These are phyloP conservation scores for Aotearoamyces nothofagi DNA, from an alignment of 2,329 filamentous ascomycete species.

Conservation along the genomic window DNA sequence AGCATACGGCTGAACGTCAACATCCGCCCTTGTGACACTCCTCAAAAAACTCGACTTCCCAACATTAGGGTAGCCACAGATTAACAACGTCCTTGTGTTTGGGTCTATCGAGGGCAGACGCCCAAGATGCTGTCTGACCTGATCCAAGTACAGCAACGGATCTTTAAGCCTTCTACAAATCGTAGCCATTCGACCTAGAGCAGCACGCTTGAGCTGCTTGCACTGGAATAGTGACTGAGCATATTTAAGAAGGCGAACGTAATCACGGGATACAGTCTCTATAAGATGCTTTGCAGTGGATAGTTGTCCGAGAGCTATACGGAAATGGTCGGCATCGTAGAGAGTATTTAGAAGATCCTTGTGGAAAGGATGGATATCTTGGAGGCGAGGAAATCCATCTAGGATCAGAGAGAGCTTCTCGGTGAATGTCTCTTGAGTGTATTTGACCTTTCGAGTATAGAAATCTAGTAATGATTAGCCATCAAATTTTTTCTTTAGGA, in stretches of 20 bases:
- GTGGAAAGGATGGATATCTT: slow-evolving; percentile 93
- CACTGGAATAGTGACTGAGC: slow-evolving; percentile 95
- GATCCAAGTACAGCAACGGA: slow-evolving; percentile 86
- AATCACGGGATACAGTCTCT: slow-evolving; percentile 90
- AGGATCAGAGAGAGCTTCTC: slow-evolving; percentile 88
- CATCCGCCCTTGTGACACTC: slow-evolving; percentile 85
- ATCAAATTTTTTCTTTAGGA: background rate
- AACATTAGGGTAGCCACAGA: slow-evolving; percentile 95
- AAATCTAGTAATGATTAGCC: slow-evolving; percentile 42
- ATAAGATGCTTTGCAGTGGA: slow-evolving; percentile 94
- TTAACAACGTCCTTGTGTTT: slow-evolving; percentile 88
- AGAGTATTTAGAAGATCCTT: slow-evolving; percentile 80
- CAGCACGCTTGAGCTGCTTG: slow-evolving; percentile 96
- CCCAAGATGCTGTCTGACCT: slow-evolving; percentile 90
- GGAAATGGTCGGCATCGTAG: slow-evolving; percentile 96
- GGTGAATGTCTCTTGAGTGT: slow-evolving; percentile 88
- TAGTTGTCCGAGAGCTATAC: slow-evolving; percentile 88
- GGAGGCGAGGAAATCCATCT: slow-evolving; percentile 80
- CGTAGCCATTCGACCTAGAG: slow-evolving; percentile 94
- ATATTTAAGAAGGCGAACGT: slow-evolving; percentile 92
- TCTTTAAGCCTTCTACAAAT: slow-evolving; percentile 92
- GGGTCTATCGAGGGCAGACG: slow-evolving; percentile 98
- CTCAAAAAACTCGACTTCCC: slow-evolving; percentile 94
- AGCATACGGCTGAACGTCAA: slow-evolving; percentile 93
- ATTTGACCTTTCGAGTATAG: slow-evolving; percentile 97